phyloP scores from a whole-genome alignment of 805 yeast species.

The Metschnikowia arizonensis region DNA sequence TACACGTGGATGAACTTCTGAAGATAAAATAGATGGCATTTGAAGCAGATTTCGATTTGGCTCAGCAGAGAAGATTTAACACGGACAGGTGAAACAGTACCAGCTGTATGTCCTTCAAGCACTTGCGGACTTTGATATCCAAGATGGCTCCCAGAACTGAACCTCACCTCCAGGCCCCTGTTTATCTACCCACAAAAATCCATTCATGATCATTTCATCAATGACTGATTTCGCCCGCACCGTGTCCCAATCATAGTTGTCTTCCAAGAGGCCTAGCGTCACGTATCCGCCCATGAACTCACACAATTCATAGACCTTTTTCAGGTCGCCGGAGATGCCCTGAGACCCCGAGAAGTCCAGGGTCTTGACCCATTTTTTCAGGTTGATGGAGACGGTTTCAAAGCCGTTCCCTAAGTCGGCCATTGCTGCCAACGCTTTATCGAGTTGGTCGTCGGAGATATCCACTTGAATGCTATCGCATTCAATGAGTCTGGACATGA shows the following conservation, averaged over 20 bases:
- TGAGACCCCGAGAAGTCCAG: conserved; percentile 25
- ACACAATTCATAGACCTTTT: conserved; percentile 67
- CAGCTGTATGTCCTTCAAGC: too few species aligned
- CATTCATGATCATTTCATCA: conserved; percentile 75
- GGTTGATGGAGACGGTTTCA: conserved; percentile 49
- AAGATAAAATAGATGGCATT: too few species aligned
- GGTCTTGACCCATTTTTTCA: conserved; percentile 47
- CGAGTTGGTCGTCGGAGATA: conserved; percentile 48
- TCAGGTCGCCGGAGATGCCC: conserved; percentile 54
- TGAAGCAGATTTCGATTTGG: too few species aligned
- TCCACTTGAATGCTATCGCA: conserved; percentile 29
- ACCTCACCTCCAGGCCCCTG: conserved; percentile 31
- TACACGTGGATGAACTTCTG: too few species aligned
- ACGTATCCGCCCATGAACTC: conserved; percentile 72
- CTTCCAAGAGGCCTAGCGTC: conserved; percentile 56
- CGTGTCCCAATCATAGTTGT: conserved; percentile 72
- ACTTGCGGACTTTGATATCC: conserved; percentile 45
- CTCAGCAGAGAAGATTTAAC: too few species aligned
- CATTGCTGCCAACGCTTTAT: conserved; percentile 50
- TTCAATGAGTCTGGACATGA: conserved; percentile 27
- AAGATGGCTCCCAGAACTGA: conserved; percentile 71
- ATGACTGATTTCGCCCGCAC: conserved; percentile 59
- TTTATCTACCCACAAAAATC: conserved; percentile 81
- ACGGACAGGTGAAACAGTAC: too few species aligned
- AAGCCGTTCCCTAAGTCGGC: conserved; percentile 66